A percentile compares a stretch with the other conserved stretches of the same genome.
phyloP scores from a whole-genome alignment of 2,329 filamentous ascomycete species.

The Davidsoniella eucalypti region DNA sequence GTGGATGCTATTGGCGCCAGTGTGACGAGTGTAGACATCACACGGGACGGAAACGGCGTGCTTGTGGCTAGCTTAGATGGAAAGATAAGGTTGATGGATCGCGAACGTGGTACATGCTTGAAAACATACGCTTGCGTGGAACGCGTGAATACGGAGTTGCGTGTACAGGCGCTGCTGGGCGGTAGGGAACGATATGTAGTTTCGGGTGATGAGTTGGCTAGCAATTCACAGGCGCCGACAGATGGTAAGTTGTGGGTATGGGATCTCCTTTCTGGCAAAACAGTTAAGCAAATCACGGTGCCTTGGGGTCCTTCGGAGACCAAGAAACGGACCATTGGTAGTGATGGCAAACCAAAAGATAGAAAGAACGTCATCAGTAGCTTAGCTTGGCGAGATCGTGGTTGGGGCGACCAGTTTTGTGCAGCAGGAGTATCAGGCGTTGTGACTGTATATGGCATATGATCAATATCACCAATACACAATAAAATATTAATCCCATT shows the following conservation, averaged over 20 bases:
- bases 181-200: constrained; percentile 62
- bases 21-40: constrained; percentile 61
- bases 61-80: constrained; percentile 64
- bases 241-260: constrained; percentile 55
- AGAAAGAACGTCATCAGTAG: constrained; percentile 45
- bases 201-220: constrained; percentile 55
- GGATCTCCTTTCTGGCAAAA: constrained; percentile 63
- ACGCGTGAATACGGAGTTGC: constrained; percentile 49
- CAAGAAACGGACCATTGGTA: constrained; percentile 37
- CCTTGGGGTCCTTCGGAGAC: constrained; percentile 38
- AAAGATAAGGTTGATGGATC: constrained; percentile 65
- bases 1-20: constrained; percentile 52
- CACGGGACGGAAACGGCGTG: constrained; percentile 56
- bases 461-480: neutral
- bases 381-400: constrained; percentile 44
- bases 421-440: constrained; percentile 48
- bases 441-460: constrained; percentile 43
- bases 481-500: neutral
- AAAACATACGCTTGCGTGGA: constrained; percentile 47
- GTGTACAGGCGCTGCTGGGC: constrained; percentile 63
- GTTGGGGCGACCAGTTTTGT: constrained; percentile 48
- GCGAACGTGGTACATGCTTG: constrained; percentile 54
- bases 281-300: constrained; percentile 43
- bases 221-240: constrained; percentile 11
- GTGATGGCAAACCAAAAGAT: constrained; percentile 43